phyloP scores from a whole-genome alignment of 805 yeast species.

The Grigorovia transvaalensis region DNA sequence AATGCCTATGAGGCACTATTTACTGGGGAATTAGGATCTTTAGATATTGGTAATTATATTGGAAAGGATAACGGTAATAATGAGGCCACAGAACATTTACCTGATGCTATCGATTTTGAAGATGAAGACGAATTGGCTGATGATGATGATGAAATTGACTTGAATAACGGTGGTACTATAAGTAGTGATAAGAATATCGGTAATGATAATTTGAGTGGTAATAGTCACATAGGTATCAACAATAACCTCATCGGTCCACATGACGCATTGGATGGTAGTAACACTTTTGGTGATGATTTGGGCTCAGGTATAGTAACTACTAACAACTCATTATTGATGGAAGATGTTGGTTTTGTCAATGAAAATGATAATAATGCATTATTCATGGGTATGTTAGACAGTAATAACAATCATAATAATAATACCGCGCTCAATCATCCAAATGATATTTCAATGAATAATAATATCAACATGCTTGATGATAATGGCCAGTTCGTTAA shows the following conservation, averaged over 20 bases:
- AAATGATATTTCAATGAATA: conserved; percentile 8
- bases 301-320: neutral
- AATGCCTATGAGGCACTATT: conserved; percentile 31
- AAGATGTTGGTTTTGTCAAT: neutral
- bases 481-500: neutral
- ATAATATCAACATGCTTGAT: neutral
- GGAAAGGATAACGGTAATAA: conserved; percentile 26
- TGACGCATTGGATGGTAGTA: neutral
- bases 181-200: conserved; percentile 2
- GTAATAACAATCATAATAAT: conserved; percentile 1
- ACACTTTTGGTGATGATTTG: neutral
- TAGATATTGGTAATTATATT: conserved; percentile 26
- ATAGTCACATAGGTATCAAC: neutral
- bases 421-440: neutral
- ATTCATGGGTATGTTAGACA: conserved; percentile 24
- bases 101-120: conserved; percentile 87
- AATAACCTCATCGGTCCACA: neutral
- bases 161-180: conserved; percentile 1
- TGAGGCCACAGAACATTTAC: conserved; percentile 61
- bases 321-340: neutral
- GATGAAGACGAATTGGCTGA: conserved; percentile 93
- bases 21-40: conserved; percentile 29
- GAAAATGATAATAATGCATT: conserved; percentile 15
- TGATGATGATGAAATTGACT: conserved; percentile 34
- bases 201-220: conserved; percentile 1